A percentile compares a stretch with the other conserved stretches of the same genome.
These are phyloP conservation scores for Mastigamoeba balamuthi DNA, from an alignment of 78 protist genomes.

Conservation along the genomic window DNA sequence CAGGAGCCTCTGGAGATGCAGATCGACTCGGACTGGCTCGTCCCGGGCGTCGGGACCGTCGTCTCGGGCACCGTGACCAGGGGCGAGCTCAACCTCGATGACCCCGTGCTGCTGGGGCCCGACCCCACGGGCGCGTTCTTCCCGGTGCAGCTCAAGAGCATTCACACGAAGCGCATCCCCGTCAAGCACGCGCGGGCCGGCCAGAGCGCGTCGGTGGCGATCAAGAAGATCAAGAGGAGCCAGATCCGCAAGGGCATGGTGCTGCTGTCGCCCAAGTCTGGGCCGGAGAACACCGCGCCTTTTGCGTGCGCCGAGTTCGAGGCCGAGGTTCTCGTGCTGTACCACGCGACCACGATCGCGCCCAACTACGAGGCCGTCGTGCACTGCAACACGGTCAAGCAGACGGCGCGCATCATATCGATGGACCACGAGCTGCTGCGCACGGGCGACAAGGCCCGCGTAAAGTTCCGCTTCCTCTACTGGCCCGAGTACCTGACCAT, in stretches of 20 bases:
- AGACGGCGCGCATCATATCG: conserved; percentile 38
- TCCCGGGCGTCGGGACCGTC: conserved; percentile 78
- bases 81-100: conserved; percentile 47
- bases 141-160: conserved; percentile 46
- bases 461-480: conserved; percentile 57
- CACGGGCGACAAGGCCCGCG: conserved; percentile 82
- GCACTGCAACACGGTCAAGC: conserved; percentile 64
- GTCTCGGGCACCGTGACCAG: conserved; percentile 69
- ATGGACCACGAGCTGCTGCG: conserved; percentile 63
- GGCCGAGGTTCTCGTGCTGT: conserved; percentile 80
- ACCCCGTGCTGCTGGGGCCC: conserved; percentile 75
- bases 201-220: conserved; percentile 65
- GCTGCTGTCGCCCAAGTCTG: conserved; percentile 16
- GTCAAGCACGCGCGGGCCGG: conserved; percentile 67
- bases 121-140: conserved; percentile 59
- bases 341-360: conserved; percentile 84
- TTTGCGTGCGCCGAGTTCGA: conserved; percentile 49
- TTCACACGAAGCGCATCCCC: conserved; percentile 54
- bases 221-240: conserved; percentile 57
- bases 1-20: conserved; percentile 6
- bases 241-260: conserved; percentile 82
- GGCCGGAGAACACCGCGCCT: background rate
- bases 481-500: conserved; percentile 69
- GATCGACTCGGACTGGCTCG: conserved; percentile 20
- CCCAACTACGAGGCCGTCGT: conserved; percentile 85